Evolutionary conservation across 2,329 filamentous ascomycete genomes (phyloP), one percentile per base, ranked within the genome.

Genomic region (Colletotrichum liaoningense): DNA sequence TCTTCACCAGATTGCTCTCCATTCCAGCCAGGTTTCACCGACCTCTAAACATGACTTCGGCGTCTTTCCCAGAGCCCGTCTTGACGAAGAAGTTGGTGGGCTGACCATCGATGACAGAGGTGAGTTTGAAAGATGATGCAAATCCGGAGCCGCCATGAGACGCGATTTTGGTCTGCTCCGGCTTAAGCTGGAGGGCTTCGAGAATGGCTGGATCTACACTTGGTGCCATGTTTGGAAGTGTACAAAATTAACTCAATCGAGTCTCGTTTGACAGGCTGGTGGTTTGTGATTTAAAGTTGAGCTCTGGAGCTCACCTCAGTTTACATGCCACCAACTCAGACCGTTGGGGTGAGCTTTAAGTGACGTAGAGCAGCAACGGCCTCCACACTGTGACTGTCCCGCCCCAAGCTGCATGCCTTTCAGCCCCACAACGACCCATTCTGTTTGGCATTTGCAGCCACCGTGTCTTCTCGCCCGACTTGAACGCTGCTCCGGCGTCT

Each of bases 21-120:
- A 8, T 24, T 42, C 19, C 35, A 42, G 38, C 5, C 11, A 6
- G 24, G 52, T 16, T 33, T 58, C 49, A 69, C 79, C 75, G 70
- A 91, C 91, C 93, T 82, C 86, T 84, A 79, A 95, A 95, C 93
- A 95, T 95, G 46, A 87, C 76, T 59, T 89, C 88, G 0, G 92
- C 88, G 22, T 89, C 87, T 3, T 83, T 79, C 0, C 92, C 92
- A 5, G 81, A 83, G 0, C 91, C 92, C 0, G 88, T 94, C 82
- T 96, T 95, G 81, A 95, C 89, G 80, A 95, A 96, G 78, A 89
- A 95, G 24, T 85, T 83, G 75, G 84, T 85, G 1, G 86, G 83
- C 56, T 83, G 83, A 35, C 88, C 90, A 77, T 90, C 83, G 19
- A 81, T 76, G 3, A 84, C 81, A 3, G 83, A 81, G 16, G 83